Base-by-base conservation (phyloP, 169 alveolate species). In the Plasmodium vivax region DNA sequence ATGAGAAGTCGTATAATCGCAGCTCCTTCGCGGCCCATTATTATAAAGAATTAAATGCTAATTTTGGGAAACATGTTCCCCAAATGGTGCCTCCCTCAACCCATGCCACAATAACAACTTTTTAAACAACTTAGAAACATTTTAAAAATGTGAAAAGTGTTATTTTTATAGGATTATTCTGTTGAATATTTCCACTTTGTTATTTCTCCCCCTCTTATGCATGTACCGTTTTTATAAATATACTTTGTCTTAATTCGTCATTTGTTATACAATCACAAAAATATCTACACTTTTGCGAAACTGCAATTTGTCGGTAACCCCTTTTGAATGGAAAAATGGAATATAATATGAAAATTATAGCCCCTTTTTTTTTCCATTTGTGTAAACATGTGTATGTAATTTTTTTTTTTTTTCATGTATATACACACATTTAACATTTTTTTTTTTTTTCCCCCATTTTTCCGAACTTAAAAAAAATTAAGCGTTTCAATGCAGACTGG, bases 371-470 rank as follows among this genome's bases (percentile, higher is more conserved):
- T 68, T 68, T 68, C 38, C 38, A 27, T 68, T 68, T 68, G 14
- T 68, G 32, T 68, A 27, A 68, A 23, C n/a, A 68, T 68, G 38
- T 68, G 5, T 8, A 68, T 68, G n/a, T 68, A 81, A 43, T 19
- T 81, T 41, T 3, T 81, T 81, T 27, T 32, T 58, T 81, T 41
- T 32, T 34, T 38, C 83, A 27, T 81, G 85, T 81, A 81, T 19
- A 27, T 81, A 81, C 85, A 81, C 72, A 81, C 56, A 43, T 5
- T 47, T 41, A 30, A 16, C 74, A 2, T n/a, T 45, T 81, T 19
- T 81, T 81, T 36, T 81, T 16, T 81, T 81, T 32, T 81, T 27
- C 0, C 36, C 23, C 36, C 12, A 81, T 23, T 68, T 68, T 68
- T 68, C 16, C 77, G 43, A 68, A 68, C 77, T 68, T 68, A n/a